Evolutionary conservation across 371 early-diverging fungal species (phyloP).

Genomic region (Mucor saturninus): DNA sequence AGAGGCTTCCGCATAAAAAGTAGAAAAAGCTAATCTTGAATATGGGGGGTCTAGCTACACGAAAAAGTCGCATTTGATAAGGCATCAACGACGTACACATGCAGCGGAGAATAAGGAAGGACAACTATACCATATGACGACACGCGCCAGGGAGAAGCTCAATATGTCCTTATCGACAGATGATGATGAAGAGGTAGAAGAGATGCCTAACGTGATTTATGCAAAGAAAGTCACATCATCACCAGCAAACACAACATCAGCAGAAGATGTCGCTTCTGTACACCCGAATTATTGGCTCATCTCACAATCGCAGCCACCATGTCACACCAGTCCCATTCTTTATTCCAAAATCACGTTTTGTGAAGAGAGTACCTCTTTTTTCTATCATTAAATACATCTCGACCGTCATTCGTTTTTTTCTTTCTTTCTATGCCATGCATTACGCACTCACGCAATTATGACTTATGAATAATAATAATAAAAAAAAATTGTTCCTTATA

Average conservation of each 20-base stretch:
- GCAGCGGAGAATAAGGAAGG: neutral
- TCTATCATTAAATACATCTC: no score
- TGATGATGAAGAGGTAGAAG: conserved; percentile 15
- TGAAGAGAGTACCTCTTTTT: no score
- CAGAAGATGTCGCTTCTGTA: neutral
- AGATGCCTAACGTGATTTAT: neutral
- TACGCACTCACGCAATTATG: neutral
- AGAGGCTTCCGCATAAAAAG: no score
- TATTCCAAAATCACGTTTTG: neutral
- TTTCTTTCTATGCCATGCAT: no score
- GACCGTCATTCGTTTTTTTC: no score
- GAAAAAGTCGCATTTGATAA: conserved; percentile 18
- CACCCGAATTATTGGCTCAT: conserved; percentile 8
- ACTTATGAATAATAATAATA: neutral
- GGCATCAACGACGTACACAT: conserved; percentile 13
- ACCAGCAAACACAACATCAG: no score
- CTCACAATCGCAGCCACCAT: neutral
- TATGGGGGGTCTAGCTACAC: neutral
- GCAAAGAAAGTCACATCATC: no score
- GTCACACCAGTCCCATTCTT: conserved; percentile 5
- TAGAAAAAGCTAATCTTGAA: neutral
- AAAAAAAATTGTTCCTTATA: no score
- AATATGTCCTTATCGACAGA: neutral
- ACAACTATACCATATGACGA: neutral
- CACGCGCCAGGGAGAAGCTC: neutral